Conservation (phyloP, 495 filamentous ascomycete species). For the Hypoxylon intermedium region DNA sequence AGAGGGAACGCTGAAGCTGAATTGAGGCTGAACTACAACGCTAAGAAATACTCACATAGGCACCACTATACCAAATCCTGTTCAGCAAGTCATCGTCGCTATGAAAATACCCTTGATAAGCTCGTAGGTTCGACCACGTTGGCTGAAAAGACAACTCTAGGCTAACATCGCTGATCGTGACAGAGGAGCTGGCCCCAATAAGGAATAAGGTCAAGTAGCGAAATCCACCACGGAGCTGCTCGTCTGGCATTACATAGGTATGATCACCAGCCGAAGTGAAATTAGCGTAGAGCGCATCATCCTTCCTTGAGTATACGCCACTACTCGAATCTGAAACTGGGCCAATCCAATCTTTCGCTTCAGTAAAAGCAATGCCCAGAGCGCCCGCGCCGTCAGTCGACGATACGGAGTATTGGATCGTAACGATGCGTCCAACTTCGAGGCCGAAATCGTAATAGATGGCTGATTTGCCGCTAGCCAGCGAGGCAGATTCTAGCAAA, state of each 20-base stretch:
- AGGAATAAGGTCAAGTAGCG: slow-evolving; percentile 67
- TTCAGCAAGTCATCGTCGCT: slow-evolving; percentile 66
- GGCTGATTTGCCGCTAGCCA: slow-evolving; percentile 55
- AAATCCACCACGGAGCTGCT: slow-evolving; percentile 65
- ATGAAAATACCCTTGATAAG: slow-evolving; percentile 70
- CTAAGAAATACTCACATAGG: slow-evolving; percentile 50
- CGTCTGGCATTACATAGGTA: slow-evolving; percentile 61
- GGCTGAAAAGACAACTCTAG: slow-evolving; percentile 66
- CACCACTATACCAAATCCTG: slow-evolving; percentile 67
- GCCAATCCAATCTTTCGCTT: slow-evolving; percentile 69
- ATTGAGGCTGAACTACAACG: not conserved
- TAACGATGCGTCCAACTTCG: slow-evolving; percentile 65
- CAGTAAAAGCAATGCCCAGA: slow-evolving; percentile 67
- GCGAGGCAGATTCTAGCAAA: slow-evolving; percentile 41
- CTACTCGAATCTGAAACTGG: slow-evolving; percentile 66
- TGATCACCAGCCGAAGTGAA: slow-evolving; percentile 53
- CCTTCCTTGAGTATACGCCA: slow-evolving; percentile 57
- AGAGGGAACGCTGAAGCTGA: too few relatives aligned
- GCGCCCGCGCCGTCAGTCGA: slow-evolving; percentile 49
- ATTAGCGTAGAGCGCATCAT: slow-evolving; percentile 61
- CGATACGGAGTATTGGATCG: slow-evolving; percentile 53
- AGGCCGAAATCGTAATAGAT: slow-evolving; percentile 65
- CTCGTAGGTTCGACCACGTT: slow-evolving; percentile 67
- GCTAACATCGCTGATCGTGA: slow-evolving; percentile 51
- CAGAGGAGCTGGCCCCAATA: slow-evolving; percentile 42